phyloP scores from a whole-genome alignment of 2,329 filamentous ascomycete genomes.

The Chrysosporium keratinophilum region DNA sequence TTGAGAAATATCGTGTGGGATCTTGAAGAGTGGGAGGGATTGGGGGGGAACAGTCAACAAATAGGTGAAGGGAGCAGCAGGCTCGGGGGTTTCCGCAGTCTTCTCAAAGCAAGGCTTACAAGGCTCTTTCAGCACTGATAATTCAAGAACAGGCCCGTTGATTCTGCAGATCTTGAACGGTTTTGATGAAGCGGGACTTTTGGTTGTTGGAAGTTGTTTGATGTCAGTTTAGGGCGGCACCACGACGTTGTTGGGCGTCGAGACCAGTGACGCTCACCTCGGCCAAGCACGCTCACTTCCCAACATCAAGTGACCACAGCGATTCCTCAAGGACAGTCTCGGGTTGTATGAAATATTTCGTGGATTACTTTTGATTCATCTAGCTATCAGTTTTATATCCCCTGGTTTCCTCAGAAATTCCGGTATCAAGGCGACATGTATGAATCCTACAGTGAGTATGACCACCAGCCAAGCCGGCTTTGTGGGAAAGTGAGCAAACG shows the following conservation, averaged over 20 bases:
- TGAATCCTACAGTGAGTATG: slow-evolving; percentile 35
- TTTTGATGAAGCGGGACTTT: background rate
- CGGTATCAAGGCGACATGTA: slow-evolving; percentile 28
- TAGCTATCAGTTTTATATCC: no score
- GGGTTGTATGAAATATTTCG: no score
- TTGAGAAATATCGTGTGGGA: no score
- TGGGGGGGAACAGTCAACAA: background rate
- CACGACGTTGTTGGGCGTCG: slow-evolving; percentile 3
- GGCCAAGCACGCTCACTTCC: background rate
- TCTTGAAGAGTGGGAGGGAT: background rate
- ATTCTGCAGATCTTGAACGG: background rate
- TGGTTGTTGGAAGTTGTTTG: background rate
- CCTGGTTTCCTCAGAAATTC: no score
- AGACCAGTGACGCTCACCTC: background rate
- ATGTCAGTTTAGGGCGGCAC: slow-evolving; percentile 7
- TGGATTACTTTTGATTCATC: no score
- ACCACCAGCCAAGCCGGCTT: background rate
- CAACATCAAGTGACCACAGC: background rate
- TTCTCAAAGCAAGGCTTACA: no score
- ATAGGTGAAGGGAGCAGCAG: background rate
- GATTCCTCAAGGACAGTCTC: no score
- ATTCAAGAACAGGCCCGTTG: background rate
- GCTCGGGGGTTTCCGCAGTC: background rate
- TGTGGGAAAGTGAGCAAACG: background rate
- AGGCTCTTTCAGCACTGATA: background rate